These are phyloP conservation scores for Amylocystis lapponica DNA, from an alignment of 768 basidiomycete genomes.

Conservation along the genomic window DNA sequence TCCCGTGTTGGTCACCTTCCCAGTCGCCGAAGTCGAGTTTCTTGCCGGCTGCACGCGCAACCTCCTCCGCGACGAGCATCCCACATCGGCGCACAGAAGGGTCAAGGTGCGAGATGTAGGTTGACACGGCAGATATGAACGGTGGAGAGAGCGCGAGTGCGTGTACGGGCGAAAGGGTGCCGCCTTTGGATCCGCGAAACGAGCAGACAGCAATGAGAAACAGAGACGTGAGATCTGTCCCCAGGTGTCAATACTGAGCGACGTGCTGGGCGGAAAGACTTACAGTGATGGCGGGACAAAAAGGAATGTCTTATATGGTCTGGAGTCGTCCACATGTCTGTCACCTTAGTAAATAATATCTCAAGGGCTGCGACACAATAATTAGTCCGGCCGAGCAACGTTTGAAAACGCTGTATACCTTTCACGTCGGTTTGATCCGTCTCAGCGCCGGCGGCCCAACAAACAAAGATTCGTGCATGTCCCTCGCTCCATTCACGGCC, in stretches of 20 bases:
- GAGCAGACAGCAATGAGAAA: constrained; percentile 62
- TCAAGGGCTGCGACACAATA: constrained; percentile 35
- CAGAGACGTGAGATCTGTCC: constrained; percentile 65
- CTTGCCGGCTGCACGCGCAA: constrained; percentile 57
- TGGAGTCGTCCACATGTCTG: constrained; percentile 68
- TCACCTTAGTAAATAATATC: constrained; percentile 39
- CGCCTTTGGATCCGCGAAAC: constrained; percentile 36
- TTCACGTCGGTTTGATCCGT: constrained; percentile 28
- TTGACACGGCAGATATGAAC: constrained; percentile 65
- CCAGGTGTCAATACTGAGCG: neutral
- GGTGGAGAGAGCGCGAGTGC: constrained; percentile 46
- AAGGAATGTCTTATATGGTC: constrained; percentile 80
- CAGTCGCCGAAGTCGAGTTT: constrained; percentile 76
- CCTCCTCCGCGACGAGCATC: constrained; percentile 86
- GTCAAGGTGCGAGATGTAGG: constrained; percentile 78
- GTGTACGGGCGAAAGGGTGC: constrained; percentile 30
- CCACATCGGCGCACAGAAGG: constrained; percentile 76
- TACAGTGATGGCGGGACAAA: constrained; percentile 71
- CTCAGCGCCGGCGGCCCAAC: constrained; percentile 55
- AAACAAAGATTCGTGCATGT: constrained; percentile 57
- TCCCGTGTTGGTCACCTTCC: constrained; percentile 69
- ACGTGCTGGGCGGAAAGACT: constrained; percentile 22
- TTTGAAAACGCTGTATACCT: constrained; percentile 15
- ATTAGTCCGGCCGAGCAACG: neutral
- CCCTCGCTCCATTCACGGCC: constrained; percentile 55